Evolutionary conservation across 2,329 filamentous ascomycete genomes (phyloP).

Genomic region (Neopestalotiopsis rosae): DNA sequence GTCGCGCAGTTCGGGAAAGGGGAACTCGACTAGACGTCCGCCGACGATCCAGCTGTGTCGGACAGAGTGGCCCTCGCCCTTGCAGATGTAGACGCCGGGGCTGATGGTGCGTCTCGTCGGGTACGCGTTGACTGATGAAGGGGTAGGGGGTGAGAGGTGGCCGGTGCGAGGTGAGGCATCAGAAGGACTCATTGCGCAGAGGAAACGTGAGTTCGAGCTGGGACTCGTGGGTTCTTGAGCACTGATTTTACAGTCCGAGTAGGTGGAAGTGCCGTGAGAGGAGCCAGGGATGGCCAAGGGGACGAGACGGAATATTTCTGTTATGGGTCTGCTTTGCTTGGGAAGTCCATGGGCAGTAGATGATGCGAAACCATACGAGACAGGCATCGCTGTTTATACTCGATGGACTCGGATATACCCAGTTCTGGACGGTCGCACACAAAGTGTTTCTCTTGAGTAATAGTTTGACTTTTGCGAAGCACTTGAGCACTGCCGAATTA

Average conservation of each 20-base stretch:
- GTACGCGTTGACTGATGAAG: conserved; percentile 19
- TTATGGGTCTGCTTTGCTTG: not conserved
- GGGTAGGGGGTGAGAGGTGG: conserved; percentile 8
- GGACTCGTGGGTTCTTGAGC: not conserved
- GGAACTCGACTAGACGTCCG: conserved; percentile 21
- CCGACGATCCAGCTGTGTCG: conserved; percentile 22
- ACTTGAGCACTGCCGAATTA: conserved; percentile 1
- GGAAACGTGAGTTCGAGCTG: conserved; percentile 11
- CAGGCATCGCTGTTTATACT: conserved; percentile 10
- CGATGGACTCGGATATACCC: not conserved
- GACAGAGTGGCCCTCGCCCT: conserved; percentile 20
- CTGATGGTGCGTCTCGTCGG: conserved; percentile 17
- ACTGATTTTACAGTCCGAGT: not conserved
- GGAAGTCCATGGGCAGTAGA: conserved; percentile 6
- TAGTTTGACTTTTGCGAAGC: conserved; percentile 4
- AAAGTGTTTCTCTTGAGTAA: conserved; percentile 16
- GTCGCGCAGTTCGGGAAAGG: not conserved
- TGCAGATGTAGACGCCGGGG: conserved; percentile 22
- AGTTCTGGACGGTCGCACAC: not conserved
- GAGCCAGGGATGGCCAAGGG: conserved; percentile 7
- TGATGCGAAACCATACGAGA: conserved; percentile 14
- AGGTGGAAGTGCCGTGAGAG: not conserved
- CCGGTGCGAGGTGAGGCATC: conserved; percentile 1
- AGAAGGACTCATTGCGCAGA: conserved; percentile 16
- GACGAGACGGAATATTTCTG: conserved; percentile 7